Conservation (phyloP, 768 basidiomycete genomes). For the Mycena olivaceomarginata region DNA sequence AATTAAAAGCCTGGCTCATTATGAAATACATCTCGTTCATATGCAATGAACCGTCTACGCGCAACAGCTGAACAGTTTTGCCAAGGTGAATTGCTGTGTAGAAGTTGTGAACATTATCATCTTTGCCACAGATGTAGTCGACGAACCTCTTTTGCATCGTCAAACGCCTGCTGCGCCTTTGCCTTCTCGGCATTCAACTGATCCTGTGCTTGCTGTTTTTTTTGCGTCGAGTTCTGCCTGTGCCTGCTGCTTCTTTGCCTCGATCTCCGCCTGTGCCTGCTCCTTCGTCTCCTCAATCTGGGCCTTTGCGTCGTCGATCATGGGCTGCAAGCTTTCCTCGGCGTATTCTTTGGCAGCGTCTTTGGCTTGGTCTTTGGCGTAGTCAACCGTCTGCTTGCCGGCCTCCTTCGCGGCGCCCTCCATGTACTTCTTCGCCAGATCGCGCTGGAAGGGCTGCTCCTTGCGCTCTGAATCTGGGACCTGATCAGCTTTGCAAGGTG, state of each 20-base stretch:
- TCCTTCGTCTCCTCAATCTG: slow-evolving; percentile 53
- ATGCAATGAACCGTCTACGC: background rate
- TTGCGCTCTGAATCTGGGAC: slow-evolving; percentile 3
- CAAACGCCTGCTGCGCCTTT: slow-evolving; percentile 24
- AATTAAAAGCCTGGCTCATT: no score
- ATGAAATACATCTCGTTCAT: background rate
- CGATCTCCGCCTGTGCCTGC: slow-evolving; percentile 48
- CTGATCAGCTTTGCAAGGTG: slow-evolving; percentile 4
- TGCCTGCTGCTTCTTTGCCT: slow-evolving; percentile 23
- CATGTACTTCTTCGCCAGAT: slow-evolving; percentile 45
- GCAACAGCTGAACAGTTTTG: slow-evolving; percentile 31
- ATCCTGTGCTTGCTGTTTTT: slow-evolving; percentile 36
- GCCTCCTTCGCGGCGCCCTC: slow-evolving; percentile 50
- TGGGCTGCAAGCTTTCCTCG: slow-evolving; percentile 36
- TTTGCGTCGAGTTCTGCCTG: slow-evolving; percentile 32
- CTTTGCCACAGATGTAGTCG: background rate
- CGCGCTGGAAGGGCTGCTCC: slow-evolving; percentile 41
- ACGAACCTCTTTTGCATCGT: slow-evolving; percentile 33
- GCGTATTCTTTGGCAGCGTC: no score
- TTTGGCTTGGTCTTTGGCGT: slow-evolving; percentile 40
- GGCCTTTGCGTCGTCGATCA: slow-evolving; percentile 30
- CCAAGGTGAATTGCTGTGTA: slow-evolving; percentile 11
- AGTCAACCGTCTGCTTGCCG: slow-evolving; percentile 51
- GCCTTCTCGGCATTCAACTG: slow-evolving; percentile 34
- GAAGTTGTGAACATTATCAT: background rate